Conservation (phyloP, 1,284 basidiomycete genomes). For the Ustilago trichophora region DNA sequence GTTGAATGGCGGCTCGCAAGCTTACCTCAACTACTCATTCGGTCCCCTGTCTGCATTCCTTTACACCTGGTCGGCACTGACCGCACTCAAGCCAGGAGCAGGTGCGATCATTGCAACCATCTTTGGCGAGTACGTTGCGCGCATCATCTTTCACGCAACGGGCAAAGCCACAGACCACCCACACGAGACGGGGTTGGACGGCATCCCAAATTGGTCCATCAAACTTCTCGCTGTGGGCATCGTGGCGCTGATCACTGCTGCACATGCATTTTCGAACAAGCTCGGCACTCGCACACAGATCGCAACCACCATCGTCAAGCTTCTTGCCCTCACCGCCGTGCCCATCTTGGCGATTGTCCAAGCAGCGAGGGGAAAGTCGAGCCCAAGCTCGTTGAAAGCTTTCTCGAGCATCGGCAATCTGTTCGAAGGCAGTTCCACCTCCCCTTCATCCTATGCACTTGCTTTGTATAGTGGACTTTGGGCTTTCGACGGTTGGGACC, state of each 20-base stretch:
- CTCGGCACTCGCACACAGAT: constrained; percentile 84
- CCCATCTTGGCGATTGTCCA: constrained; percentile 79
- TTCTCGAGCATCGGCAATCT: constrained; percentile 66
- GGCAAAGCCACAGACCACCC: constrained; percentile 70
- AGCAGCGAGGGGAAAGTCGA: constrained; percentile 72
- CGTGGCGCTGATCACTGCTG: constrained; percentile 75
- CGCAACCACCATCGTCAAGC: constrained; percentile 86
- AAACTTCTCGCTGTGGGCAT: constrained; percentile 84
- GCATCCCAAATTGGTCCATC: constrained; percentile 89
- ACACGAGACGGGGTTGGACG: constrained; percentile 75
- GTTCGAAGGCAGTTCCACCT: constrained; percentile 79
- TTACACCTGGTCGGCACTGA: constrained; percentile 67
- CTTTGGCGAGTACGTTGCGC: constrained; percentile 80
- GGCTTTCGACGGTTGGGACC: constrained; percentile 94
- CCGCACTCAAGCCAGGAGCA: constrained; percentile 71
- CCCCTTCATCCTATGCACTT: constrained; percentile 85
- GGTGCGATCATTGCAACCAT: constrained; percentile 71
- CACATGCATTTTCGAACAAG: constrained; percentile 82
- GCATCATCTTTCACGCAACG: constrained; percentile 69
- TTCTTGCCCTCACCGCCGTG: constrained; percentile 74
- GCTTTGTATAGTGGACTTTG: constrained; percentile 94
- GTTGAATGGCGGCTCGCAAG: constrained; percentile 71
- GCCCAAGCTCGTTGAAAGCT: constrained; percentile 36
- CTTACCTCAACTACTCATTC: constrained; percentile 80
- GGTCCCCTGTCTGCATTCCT: constrained; percentile 75